A percentile compares a stretch with the other conserved stretches of the same genome.
Conservation (phyloP, 2,329 filamentous ascomycete genomes). For the Cercospora brassicicola region DNA sequence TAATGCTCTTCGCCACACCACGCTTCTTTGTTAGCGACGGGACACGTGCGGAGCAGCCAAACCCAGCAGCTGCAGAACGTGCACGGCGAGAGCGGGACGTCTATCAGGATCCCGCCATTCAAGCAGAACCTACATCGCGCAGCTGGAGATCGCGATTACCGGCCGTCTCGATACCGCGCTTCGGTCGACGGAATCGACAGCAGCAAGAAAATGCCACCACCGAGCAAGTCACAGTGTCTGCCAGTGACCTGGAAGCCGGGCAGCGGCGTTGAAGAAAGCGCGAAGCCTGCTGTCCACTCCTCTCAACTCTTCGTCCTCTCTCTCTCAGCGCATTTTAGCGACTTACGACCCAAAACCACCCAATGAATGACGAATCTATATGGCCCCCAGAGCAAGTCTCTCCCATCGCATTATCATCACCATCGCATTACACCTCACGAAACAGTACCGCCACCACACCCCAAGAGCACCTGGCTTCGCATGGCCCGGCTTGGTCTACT, state of each 20-base stretch:
- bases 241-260: conserved; percentile 36
- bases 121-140: conserved; percentile 15
- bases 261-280: conserved; percentile 19
- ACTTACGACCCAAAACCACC: neutral
- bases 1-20: conserved; percentile 31
- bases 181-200: conserved; percentile 29
- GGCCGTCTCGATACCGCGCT: conserved; percentile 28
- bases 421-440: neutral
- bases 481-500: no score
- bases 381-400: neutral
- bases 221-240: conserved; percentile 26
- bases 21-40: conserved; percentile 30
- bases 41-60: conserved; percentile 10
- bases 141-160: conserved; percentile 32
- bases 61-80: conserved; percentile 8
- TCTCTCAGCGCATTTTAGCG: neutral
- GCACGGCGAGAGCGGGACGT: conserved; percentile 8
- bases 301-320: neutral
- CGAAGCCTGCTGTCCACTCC: neutral
- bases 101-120: conserved; percentile 10
- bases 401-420: neutral
- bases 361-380: neutral
- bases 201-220: conserved; percentile 22
- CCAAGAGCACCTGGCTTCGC: no score
- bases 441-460: neutral